These are phyloP conservation scores for Fusarium coffeatum DNA, from an alignment of 2,329 filamentous ascomycete species.

Conservation along the genomic window DNA sequence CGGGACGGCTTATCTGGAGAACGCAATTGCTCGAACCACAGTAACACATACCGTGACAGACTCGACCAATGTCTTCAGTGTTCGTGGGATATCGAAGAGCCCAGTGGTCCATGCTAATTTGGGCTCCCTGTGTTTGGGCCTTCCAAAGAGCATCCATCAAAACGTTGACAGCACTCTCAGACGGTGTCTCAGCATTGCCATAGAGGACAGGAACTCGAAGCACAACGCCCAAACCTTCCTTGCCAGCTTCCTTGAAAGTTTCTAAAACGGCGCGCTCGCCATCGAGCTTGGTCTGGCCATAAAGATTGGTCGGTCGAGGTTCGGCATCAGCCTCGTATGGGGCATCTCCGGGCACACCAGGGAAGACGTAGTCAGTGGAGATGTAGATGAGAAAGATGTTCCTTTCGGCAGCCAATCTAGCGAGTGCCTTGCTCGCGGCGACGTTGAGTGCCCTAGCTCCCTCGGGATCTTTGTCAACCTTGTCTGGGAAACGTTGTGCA, in stretches of 20 bases:
- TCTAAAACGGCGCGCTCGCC: conserved; percentile 74
- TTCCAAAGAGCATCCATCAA: conserved; percentile 82
- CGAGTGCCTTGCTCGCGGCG: conserved; percentile 74
- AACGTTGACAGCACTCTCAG: conserved; percentile 85
- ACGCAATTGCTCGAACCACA: conserved; percentile 1
- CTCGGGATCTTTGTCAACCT: conserved; percentile 82
- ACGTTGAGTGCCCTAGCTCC: conserved; percentile 81
- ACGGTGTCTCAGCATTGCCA: conserved; percentile 74
- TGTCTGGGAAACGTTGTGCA: conserved; percentile 88
- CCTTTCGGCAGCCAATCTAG: conserved; percentile 71
- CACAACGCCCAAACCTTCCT: conserved; percentile 70
- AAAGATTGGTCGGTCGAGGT: conserved; percentile 81
- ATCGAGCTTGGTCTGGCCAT: conserved; percentile 71
- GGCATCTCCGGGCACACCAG: conserved; percentile 79
- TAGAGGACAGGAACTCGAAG: conserved; percentile 88
- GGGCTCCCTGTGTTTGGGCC: conserved; percentile 70
- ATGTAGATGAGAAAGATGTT: conserved; percentile 78
- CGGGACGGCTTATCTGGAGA: neutral
- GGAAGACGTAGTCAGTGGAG: conserved; percentile 85
- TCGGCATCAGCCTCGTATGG: conserved; percentile 77
- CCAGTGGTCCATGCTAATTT: conserved; percentile 87
- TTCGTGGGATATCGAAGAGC: conserved; percentile 87
- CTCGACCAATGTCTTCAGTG: conserved; percentile 85
- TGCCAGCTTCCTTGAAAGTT: conserved; percentile 62
- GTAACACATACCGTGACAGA: conserved; percentile 70